A percentile compares a stretch with the other conserved stretches of the same genome.
Conservation (phyloP, 352 stramenopile genomes). For the Phytophthora ramorum region DNA sequence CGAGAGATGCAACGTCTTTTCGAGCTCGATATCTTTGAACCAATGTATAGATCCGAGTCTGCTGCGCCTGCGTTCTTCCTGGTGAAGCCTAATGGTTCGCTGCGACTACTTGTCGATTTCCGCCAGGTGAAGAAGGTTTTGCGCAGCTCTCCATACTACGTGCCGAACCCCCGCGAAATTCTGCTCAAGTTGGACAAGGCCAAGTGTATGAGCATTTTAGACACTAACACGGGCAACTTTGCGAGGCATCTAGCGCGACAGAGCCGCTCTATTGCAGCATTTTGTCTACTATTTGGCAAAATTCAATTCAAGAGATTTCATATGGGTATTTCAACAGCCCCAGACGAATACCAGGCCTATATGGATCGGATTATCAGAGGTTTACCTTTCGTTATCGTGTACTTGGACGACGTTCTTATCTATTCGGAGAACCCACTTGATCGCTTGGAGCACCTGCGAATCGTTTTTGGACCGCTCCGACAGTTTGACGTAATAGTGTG, state of each 20-base stretch:
- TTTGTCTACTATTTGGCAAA: background rate
- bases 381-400: too few species aligned
- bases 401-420: background rate
- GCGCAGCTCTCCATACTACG: background rate
- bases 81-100: background rate
- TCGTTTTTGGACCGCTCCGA: background rate
- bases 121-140: background rate
- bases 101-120: conserved; percentile 13
- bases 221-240: background rate
- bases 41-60: conserved; percentile 6
- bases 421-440: background rate
- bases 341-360: too few species aligned
- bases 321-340: too few species aligned
- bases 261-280: background rate
- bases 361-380: too few species aligned
- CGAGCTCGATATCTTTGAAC: conserved; percentile 9
- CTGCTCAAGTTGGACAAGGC: conserved; percentile 2
- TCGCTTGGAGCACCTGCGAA: background rate
- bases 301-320: too few species aligned
- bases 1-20: conserved; percentile 8
- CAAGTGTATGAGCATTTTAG: background rate
- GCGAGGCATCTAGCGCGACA: background rate
- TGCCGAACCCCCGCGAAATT: conserved; percentile 5
- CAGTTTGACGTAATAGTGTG: background rate
- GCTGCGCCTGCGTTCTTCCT: conserved; percentile 17